These are phyloP conservation scores for Fraxinus paxiana DNA, from an alignment of 305 asterid genomes.

Conservation along the genomic window DNA sequence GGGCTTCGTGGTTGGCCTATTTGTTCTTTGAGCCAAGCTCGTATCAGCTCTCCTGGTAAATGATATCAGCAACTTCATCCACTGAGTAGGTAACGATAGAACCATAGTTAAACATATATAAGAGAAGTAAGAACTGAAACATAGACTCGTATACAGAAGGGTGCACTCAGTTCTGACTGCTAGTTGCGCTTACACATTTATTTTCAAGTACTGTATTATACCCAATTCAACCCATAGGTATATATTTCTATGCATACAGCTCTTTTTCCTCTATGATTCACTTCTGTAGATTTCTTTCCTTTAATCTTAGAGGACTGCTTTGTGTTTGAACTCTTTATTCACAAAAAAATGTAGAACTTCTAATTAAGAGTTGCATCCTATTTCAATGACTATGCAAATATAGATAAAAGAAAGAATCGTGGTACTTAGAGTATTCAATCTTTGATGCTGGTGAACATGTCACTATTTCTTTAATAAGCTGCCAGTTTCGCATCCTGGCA, in stretches of 20 bases:
- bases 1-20: neutral
- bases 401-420: neutral
- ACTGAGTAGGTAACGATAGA: neutral
- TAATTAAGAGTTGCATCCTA: neutral
- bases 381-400: neutral
- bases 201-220: neutral
- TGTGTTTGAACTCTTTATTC: neutral
- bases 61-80: neutral
- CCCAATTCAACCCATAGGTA: neutral
- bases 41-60: neutral
- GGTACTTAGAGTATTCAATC: neutral
- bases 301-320: neutral
- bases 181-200: neutral
- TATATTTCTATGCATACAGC: neutral
- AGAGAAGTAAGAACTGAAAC: neutral
- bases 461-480: neutral
- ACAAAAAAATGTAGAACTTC: neutral
- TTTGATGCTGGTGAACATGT: neutral
- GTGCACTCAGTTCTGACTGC: neutral
- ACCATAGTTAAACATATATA: neutral
- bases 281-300: neutral
- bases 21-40: constrained; percentile 1
- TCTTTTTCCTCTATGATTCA: neutral
- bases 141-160: neutral
- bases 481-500: constrained; percentile 4